A percentile compares a stretch with the other conserved stretches of the same genome.
Evolutionary conservation across 2,329 filamentous ascomycete species (phyloP).

Genomic region (Aspergillus melleus): DNA sequence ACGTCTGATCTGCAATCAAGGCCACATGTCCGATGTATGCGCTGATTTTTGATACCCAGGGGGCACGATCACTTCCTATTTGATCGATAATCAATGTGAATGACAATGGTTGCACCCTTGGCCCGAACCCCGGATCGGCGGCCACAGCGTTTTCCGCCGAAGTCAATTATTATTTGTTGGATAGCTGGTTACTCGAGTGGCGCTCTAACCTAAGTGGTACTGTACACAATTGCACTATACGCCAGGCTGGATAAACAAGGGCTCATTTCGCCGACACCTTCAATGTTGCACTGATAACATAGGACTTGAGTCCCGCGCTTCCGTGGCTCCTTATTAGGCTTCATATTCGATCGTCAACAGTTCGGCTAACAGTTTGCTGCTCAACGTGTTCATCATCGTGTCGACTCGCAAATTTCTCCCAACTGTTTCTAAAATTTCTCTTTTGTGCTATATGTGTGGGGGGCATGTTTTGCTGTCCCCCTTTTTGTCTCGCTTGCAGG

Average conservation of each 20-base stretch:
- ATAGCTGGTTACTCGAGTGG: neutral
- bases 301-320: neutral
- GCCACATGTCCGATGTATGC: neutral
- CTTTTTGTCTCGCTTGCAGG: neutral
- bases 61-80: conserved; percentile 1
- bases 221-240: neutral
- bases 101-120: neutral
- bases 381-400: neutral
- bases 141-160: neutral
- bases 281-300: neutral
- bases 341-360: neutral
- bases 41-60: neutral
- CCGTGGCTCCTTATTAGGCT: neutral
- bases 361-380: neutral
- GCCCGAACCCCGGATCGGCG: neutral
- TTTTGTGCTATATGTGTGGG: neutral
- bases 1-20: neutral
- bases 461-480: neutral
- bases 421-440: neutral
- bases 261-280: neutral
- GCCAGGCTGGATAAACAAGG: neutral
- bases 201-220: neutral
- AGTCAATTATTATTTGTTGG: neutral
- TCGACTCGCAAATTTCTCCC: neutral
- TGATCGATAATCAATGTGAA: neutral